Conservation (phyloP, 2,329 filamentous ascomycete species). For the Fonsecaea erecta region DNA sequence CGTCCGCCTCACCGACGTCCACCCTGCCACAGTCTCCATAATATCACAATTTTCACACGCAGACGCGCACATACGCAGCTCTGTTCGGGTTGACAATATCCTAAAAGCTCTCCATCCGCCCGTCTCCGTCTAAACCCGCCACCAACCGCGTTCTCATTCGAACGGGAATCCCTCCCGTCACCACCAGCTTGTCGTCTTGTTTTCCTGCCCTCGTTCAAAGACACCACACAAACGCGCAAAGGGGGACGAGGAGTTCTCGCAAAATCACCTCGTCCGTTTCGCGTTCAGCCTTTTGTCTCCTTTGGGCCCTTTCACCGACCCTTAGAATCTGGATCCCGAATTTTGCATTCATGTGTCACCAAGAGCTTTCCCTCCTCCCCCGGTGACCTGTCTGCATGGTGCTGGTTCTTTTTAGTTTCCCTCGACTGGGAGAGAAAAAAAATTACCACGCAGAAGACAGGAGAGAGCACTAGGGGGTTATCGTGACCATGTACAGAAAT, state of each 20-base stretch:
- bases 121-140: constrained; percentile 2
- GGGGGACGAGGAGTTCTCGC: not conserved
- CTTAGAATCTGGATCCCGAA: not conserved
- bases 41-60: not conserved
- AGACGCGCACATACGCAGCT: not conserved
- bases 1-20: not conserved
- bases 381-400: not conserved
- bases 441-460: not conserved
- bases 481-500: constrained; percentile 30
- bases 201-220: not conserved
- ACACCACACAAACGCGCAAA: not conserved
- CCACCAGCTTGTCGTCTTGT: not conserved
- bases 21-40: not conserved
- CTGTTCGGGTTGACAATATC: not conserved
- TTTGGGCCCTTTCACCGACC: not conserved
- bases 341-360: constrained; percentile 12
- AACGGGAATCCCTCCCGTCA: not conserved
- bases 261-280: not conserved
- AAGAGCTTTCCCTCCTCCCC: not conserved
- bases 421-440: not conserved
- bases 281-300: not conserved
- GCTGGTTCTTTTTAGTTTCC: not conserved
- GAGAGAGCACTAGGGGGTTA: not conserved
- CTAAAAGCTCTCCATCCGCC: not conserved
- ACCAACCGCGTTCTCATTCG: not conserved